A percentile compares a stretch with the other conserved stretches of the same genome.
These are phyloP conservation scores for Aspergillus glaucus DNA, from an alignment of 2,329 filamentous ascomycete genomes.

Conservation along the genomic window DNA sequence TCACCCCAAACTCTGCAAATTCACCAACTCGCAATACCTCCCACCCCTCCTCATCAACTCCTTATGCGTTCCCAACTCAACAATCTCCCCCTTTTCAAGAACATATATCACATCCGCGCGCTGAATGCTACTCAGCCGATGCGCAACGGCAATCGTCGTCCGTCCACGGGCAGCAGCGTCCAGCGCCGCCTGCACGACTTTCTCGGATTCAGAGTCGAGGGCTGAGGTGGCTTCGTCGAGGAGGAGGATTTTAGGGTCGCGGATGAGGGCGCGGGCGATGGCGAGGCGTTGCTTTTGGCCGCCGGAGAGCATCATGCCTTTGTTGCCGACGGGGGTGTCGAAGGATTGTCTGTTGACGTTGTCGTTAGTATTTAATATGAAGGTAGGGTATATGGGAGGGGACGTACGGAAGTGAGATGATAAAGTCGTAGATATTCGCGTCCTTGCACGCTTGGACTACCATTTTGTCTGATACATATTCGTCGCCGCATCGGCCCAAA, in stretches of 20 bases:
- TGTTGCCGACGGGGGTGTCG: constrained; percentile 16
- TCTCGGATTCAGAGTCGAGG: constrained; percentile 39
- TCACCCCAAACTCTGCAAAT: constrained; percentile 62
- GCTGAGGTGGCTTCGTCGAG: constrained; percentile 37
- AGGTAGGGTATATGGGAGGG: too few species aligned
- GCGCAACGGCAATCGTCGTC: constrained; percentile 87
- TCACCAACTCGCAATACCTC: constrained; percentile 68
- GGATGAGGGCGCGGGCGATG: constrained; percentile 30
- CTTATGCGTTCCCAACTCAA: constrained; percentile 71
- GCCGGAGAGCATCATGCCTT: constrained; percentile 23
- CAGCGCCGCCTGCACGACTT: constrained; percentile 58
- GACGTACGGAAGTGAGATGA: constrained; percentile 18
- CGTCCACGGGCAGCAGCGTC: constrained; percentile 73
- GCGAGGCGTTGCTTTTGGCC: constrained; percentile 33
- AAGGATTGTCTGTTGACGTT: constrained; percentile 12
- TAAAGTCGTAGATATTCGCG: constrained; percentile 24
- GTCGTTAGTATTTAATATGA: neutral
- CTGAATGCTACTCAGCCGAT: constrained; percentile 81
- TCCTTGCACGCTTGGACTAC: constrained; percentile 17
- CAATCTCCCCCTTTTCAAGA: constrained; percentile 75
- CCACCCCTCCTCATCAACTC: constrained; percentile 63
- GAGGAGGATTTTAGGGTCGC: constrained; percentile 26
- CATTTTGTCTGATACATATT: constrained; percentile 8
- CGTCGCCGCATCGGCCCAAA: constrained; percentile 41
- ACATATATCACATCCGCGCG: constrained; percentile 90